phyloP scores from a whole-genome alignment of 2,329 filamentous ascomycete species.

The Plenodomus biglobosus region DNA sequence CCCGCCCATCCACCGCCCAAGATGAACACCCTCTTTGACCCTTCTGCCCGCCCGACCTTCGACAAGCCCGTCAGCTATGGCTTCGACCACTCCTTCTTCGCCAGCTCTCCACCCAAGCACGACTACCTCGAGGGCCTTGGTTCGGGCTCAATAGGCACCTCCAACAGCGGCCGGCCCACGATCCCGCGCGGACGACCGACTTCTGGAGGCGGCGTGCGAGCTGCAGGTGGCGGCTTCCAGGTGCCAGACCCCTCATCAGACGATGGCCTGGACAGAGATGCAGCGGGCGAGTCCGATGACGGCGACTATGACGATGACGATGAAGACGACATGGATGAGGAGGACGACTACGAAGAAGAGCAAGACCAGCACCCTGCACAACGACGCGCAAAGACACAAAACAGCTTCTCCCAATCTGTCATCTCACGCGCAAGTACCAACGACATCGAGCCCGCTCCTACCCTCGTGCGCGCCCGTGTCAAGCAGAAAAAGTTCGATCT shows the following conservation, averaged over 20 bases:
- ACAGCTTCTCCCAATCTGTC: constrained; percentile 34
- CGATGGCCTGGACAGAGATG: constrained; percentile 11
- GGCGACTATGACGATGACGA: constrained; percentile 27
- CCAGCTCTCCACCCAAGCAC: constrained; percentile 41
- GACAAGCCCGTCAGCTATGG: constrained; percentile 18
- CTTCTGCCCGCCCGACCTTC: constrained; percentile 49
- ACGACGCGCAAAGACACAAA: constrained; percentile 23
- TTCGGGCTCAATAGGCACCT: constrained; percentile 28
- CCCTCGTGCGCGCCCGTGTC: constrained; percentile 30
- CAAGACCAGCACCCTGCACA: constrained; percentile 49
- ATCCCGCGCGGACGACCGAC: constrained; percentile 32
- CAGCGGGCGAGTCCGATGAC: constrained; percentile 46
- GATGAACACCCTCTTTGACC: constrained; percentile 49
- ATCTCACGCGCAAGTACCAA: constrained; percentile 43
- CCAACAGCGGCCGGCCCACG: constrained; percentile 31
- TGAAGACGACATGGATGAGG: constrained; percentile 29
- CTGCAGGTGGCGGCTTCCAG: constrained; percentile 15
- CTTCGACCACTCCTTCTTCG: constrained; percentile 24
- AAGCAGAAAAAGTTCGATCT: constrained; percentile 63
- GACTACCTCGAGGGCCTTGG: constrained; percentile 32
- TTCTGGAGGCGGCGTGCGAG: constrained; percentile 10
- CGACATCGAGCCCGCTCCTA: constrained; percentile 23
- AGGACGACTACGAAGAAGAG: constrained; percentile 40
- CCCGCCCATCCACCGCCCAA: constrained; percentile 57
- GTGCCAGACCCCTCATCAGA: constrained; percentile 43